Conservation (phyloP, 1,284 basidiomycete genomes). For the Mixia osmundae region DNA sequence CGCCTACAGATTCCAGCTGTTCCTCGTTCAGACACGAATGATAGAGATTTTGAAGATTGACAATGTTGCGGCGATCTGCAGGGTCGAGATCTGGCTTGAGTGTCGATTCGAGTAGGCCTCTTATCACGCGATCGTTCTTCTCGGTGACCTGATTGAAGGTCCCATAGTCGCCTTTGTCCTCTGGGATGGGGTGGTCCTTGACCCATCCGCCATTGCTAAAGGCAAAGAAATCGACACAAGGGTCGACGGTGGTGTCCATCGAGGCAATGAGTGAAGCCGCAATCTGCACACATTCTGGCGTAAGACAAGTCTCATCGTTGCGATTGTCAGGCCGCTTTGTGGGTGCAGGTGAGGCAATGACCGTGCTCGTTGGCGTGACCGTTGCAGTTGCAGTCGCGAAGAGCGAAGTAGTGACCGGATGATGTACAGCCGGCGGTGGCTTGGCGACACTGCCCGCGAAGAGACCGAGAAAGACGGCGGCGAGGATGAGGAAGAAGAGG, state of each 20-base stretch:
- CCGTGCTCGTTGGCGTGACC: conserved; percentile 20
- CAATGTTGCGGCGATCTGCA: conserved; percentile 41
- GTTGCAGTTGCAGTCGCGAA: conserved; percentile 13
- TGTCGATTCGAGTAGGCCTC: conserved; percentile 22
- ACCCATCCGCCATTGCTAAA: conserved; percentile 64
- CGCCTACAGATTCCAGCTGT: conserved; percentile 25
- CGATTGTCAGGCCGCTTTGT: conserved; percentile 10
- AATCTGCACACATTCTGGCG: conserved; percentile 55
- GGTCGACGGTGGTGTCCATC: conserved; percentile 60
- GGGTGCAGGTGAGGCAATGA: conserved; percentile 11
- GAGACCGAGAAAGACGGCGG: conserved; percentile 69
- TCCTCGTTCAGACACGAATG: conserved; percentile 56
- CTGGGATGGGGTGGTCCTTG: conserved; percentile 50
- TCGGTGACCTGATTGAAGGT: conserved; percentile 28
- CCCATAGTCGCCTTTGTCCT: conserved; percentile 38
- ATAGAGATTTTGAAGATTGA: conserved; percentile 60
- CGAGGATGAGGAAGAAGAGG: conserved; percentile 53
- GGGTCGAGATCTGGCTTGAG: conserved; percentile 9
- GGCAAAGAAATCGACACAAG: conserved; percentile 86
- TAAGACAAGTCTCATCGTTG: conserved; percentile 40
- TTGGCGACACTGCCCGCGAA: conserved; percentile 67
- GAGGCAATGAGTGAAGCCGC: conserved; percentile 59
- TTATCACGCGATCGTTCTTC: conserved; percentile 21
- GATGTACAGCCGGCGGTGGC: conserved; percentile 27
- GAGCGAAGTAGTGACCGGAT: conserved; percentile 19